phyloP scores from a whole-genome alignment of 768 basidiomycete genomes.

The Galerina sulciceps region DNA sequence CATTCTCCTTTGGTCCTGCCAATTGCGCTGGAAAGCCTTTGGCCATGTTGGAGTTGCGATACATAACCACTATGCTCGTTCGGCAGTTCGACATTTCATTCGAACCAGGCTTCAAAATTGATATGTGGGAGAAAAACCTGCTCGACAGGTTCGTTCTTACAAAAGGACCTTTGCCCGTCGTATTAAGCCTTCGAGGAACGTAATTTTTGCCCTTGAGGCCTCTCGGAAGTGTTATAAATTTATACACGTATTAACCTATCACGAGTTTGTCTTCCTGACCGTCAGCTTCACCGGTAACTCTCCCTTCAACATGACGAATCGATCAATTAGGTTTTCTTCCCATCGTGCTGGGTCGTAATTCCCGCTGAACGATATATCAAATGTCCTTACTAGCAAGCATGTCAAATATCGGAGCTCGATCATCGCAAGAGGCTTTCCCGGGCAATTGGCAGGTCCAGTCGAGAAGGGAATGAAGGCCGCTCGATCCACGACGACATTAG shows the following conservation, averaged over 20 bases:
- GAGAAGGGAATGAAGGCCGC: slow-evolving; percentile 43
- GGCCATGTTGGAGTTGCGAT: slow-evolving; percentile 37
- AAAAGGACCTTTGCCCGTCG: slow-evolving; percentile 8
- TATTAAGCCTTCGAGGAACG: not conserved
- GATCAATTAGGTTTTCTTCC: slow-evolving; percentile 32
- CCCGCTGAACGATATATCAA: slow-evolving; percentile 31
- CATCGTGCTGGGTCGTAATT: slow-evolving; percentile 27
- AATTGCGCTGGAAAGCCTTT: slow-evolving; percentile 50
- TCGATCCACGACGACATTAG: slow-evolving; percentile 10
- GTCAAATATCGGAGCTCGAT: slow-evolving; percentile 37
- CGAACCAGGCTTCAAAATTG: slow-evolving; percentile 23
- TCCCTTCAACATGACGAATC: slow-evolving; percentile 23
- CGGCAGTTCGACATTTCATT: slow-evolving; percentile 32
- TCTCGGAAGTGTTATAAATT: not conserved
- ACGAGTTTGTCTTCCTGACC: not conserved
- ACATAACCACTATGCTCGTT: slow-evolving; percentile 27
- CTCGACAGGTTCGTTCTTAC: slow-evolving; percentile 28
- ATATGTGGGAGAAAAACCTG: slow-evolving; percentile 29
- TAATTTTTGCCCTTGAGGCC: not conserved
- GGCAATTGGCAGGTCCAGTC: slow-evolving; percentile 54
- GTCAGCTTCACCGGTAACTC: slow-evolving; percentile 12
- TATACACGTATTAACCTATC: not conserved
- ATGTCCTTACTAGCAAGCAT: slow-evolving; percentile 31
- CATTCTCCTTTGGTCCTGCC: slow-evolving; percentile 47
- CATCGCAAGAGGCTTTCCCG: slow-evolving; percentile 43